Conservation (phyloP, 257 asterid species). For the Forsythia viridissima region DNA sequence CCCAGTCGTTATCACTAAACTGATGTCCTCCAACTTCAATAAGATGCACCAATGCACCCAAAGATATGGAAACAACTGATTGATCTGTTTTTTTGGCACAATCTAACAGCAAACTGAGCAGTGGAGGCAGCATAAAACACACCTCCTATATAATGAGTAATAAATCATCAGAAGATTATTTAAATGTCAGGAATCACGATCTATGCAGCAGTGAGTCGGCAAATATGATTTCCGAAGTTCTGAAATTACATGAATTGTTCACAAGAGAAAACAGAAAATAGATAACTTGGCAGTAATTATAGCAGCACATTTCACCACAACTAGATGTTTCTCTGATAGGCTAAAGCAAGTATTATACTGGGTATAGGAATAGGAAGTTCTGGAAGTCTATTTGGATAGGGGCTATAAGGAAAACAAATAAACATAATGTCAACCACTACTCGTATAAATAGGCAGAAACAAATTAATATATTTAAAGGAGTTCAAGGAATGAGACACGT, state of each 20-base stretch:
- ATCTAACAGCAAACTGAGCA: conserved; percentile 88
- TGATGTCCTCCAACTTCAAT: conserved; percentile 99
- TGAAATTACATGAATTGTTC: background rate
- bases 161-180: conserved; percentile 33
- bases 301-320: conserved; percentile 20
- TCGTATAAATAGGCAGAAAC: background rate
- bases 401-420: conserved; percentile 2
- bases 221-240: conserved; percentile 3
- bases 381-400: conserved; percentile 9
- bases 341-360: conserved; percentile 6
- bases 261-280: background rate
- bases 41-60: conserved; percentile 98
- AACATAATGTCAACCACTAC: background rate
- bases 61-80: conserved; percentile 88
- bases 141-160: conserved; percentile 67
- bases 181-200: conserved; percentile 22
- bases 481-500: background rate
- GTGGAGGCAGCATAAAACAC: conserved; percentile 95
- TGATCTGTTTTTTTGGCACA: conserved; percentile 98
- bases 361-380: background rate
- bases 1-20: conserved; percentile 90
- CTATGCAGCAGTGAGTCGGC: conserved; percentile 6
- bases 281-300: background rate
- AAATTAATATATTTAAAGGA: background rate
- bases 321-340: conserved; percentile 10